Percentiles rank a stretch among this genome's conserved stretches.
phyloP scores from a whole-genome alignment of 2,329 filamentous ascomycete species.

The Diaporthe longicolla region DNA sequence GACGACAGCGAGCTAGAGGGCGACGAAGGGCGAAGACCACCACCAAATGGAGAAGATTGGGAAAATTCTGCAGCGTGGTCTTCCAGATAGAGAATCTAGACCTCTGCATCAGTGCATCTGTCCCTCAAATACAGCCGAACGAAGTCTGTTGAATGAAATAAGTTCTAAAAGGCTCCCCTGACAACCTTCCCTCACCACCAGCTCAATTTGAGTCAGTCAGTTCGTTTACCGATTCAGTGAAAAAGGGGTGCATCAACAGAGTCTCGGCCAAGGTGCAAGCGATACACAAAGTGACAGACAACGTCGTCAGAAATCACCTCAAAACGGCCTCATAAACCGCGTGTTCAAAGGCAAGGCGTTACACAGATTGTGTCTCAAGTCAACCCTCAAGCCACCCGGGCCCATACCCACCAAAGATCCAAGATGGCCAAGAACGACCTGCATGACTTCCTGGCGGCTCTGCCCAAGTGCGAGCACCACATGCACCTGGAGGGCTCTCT shows the following conservation, averaged over 20 bases:
- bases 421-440: constrained; percentile 69
- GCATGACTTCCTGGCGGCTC: constrained; percentile 72
- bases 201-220: constrained; percentile 28
- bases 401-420: constrained; percentile 42
- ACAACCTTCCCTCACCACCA: constrained; percentile 5
- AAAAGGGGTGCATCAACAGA: constrained; percentile 1
- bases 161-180: not conserved
- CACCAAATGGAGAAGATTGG: constrained; percentile 34
- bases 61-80: constrained; percentile 32
- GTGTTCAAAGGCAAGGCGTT: not conserved
- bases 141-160: not conserved
- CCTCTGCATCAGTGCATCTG: not conserved
- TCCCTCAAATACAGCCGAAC: not conserved
- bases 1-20: constrained; percentile 35
- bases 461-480: constrained; percentile 88
- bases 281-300: not conserved
- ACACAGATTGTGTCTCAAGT: not conserved
- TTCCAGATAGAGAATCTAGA: not conserved
- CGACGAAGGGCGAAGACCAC: constrained; percentile 31
- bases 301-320: not conserved
- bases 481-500: constrained; percentile 85
- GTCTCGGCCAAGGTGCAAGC: not conserved
- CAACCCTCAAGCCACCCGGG: not conserved
- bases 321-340: not conserved
- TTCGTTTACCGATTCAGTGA: constrained; percentile 26